Base-by-base conservation (phyloP, 225 moss, liverwort and hornwort genomes). In the Antitrichia curtipendula region DNA sequence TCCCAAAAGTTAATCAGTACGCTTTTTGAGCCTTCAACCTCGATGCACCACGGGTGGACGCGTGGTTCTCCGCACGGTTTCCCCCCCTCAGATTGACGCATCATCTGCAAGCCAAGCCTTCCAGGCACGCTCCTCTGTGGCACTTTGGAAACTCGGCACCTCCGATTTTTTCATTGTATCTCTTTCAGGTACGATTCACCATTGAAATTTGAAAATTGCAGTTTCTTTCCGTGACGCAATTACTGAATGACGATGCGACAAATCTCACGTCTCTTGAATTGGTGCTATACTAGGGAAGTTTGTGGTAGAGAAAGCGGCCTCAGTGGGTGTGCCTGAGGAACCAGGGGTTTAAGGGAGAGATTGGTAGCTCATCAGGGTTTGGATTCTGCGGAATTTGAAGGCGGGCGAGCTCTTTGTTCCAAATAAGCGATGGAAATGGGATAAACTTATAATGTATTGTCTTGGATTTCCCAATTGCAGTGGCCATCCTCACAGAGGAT, bases 1-100 rank as follows among this genome's bases (percentile, higher is more conserved):
- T 53, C 36, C 22, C 8, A 2, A n/a, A 76, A 53, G 76, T 16
- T n/a, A n/a, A 34, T 23, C 52, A 22, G 12, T 9, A 52, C 38
- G 78, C 80, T 60, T 80, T 60, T 60, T 20, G 32, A 61, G 56
- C 56, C 38, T 56, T 38, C 23, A 28, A 79, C 78, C 81, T 22
- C 43, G 21, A 32, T 45, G 78, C 54, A 24, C 13, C 12, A 15
- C 8, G 19, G 36, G 31, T 71, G 64, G 76, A 50, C 78, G 87
- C 78, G 45, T 82, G 87, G 90, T 92, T 92, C 85, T 75, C 83
- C 88, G 91, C 90, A 13, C 21, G 86, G 85, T 87, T 52, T 58
- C 23, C 24, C 29, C n/a, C 17, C 40, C 76, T 7, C 4, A 59
- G 50, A n/a, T 61, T 70, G 38, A 74, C 86, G 91, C 91, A 75